Evolutionary conservation across 306 rosid species (phyloP).

Genomic region (Cucurbita moschata): DNA sequence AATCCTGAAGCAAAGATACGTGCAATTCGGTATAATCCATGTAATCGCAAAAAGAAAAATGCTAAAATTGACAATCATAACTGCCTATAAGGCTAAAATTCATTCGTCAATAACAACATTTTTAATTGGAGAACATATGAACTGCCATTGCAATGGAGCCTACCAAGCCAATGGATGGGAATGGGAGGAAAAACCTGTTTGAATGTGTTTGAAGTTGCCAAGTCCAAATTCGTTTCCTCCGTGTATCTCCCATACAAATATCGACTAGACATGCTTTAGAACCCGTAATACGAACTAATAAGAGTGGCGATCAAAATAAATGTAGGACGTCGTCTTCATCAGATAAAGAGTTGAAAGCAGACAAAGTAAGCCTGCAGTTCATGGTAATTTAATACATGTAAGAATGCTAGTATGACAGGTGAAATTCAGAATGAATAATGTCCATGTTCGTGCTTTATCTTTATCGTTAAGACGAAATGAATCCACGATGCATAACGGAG

Average conservation of each 20-base stretch:
- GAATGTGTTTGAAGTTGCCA: background rate
- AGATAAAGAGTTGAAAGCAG: slow-evolving; percentile 42
- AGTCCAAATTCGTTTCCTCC: background rate
- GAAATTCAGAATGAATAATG: background rate
- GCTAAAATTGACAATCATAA: background rate
- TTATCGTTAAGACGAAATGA: background rate
- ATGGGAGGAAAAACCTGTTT: background rate
- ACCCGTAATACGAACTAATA: slow-evolving; percentile 4
- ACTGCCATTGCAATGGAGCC: background rate
- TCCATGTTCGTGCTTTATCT: background rate
- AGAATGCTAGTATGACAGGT: background rate
- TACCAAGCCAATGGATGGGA: background rate
- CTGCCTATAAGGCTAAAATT: background rate
- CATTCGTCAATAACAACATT: too few relatives aligned
- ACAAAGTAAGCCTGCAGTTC: slow-evolving; percentile 79
- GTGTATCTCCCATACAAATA: background rate
- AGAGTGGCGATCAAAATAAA: slow-evolving; percentile 20
- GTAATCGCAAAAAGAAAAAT: too few relatives aligned
- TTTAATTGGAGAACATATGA: too few relatives aligned
- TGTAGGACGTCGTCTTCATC: slow-evolving; percentile 37
- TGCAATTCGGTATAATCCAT: background rate
- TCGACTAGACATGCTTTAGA: background rate
- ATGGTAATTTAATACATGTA: slow-evolving; percentile 12
- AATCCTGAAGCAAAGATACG: background rate
- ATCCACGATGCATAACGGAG: background rate